A percentile compares a stretch with the other conserved stretches of the same genome.
These are phyloP conservation scores for Blastobotrys ciferrii DNA, from an alignment of 1,139 yeast species.

Conservation along the genomic window DNA sequence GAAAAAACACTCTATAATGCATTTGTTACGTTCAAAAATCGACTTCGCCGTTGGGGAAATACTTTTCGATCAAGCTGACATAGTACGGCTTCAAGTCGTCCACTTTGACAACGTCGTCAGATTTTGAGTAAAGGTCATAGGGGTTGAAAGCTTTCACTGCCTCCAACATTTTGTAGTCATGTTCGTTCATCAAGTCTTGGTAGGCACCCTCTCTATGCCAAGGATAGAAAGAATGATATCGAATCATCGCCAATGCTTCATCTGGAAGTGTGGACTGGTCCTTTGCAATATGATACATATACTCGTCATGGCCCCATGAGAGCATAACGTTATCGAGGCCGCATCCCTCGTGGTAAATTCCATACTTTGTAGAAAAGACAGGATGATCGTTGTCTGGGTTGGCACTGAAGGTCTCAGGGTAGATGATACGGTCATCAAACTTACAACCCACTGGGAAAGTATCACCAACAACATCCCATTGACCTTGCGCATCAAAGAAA, in stretches of 20 bases:
- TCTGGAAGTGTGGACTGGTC: conserved; percentile 60
- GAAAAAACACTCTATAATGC: neutral
- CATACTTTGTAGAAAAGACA: conserved; percentile 62
- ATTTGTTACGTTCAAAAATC: conserved; percentile 51
- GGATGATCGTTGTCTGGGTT: conserved; percentile 67
- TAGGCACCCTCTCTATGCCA: conserved; percentile 75
- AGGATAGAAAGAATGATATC: conserved; percentile 74
- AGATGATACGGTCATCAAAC: conserved; percentile 59
- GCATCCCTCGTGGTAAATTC: conserved; percentile 62
- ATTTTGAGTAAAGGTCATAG: conserved; percentile 66
- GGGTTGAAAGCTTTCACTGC: conserved; percentile 67
- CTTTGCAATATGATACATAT: conserved; percentile 71
- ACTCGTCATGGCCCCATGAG: conserved; percentile 80
- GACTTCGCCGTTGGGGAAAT: conserved; percentile 54
- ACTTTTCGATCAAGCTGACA: conserved; percentile 62
- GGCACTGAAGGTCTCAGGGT: conserved; percentile 53
- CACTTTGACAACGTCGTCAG: conserved; percentile 47
- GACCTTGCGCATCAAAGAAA: conserved; percentile 69
- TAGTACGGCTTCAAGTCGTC: conserved; percentile 58
- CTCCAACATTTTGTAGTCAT: conserved; percentile 58
- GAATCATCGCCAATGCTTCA: conserved; percentile 69
- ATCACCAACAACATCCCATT: conserved; percentile 84
- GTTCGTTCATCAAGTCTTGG: conserved; percentile 60
- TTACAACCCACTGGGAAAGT: conserved; percentile 75
- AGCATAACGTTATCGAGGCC: conserved; percentile 70